Percentiles rank a stretch among this genome's conserved stretches.
phyloP scores from a whole-genome alignment of 2,329 filamentous ascomycete genomes.

The Colletotrichum scovillei region DNA sequence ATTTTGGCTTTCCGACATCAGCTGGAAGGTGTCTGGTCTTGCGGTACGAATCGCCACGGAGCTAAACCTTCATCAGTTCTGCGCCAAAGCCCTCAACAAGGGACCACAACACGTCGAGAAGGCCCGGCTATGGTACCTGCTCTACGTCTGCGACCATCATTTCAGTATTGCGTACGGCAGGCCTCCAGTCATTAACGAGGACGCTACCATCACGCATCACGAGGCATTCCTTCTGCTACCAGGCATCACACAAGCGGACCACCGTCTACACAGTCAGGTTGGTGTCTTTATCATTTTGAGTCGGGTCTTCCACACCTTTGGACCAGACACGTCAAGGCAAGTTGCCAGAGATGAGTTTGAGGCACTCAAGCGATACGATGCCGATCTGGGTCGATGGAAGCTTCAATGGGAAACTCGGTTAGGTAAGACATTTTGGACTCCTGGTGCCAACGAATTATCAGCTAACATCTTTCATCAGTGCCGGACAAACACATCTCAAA shows the following conservation, averaged over 20 bases:
- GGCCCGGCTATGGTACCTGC: conserved; percentile 70
- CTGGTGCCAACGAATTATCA: neutral
- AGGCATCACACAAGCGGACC: conserved; percentile 63
- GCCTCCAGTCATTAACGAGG: conserved; percentile 69
- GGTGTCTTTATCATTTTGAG: conserved; percentile 70
- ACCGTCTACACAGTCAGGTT: conserved; percentile 69
- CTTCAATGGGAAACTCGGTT: conserved; percentile 49
- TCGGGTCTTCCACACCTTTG: conserved; percentile 68
- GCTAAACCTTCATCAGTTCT: conserved; percentile 65
- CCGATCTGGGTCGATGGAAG: conserved; percentile 49
- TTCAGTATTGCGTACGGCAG: conserved; percentile 71
- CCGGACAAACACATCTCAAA: conserved; percentile 57
- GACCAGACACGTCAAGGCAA: conserved; percentile 60
- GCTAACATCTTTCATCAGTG: conserved; percentile 41
- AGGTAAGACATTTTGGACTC: conserved; percentile 41
- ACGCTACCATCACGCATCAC: conserved; percentile 66
- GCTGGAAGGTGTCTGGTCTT: conserved; percentile 68
- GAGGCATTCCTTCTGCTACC: conserved; percentile 63
- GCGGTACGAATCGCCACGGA: conserved; percentile 69
- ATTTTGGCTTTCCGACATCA: conserved; percentile 71
- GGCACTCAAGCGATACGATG: conserved; percentile 40
- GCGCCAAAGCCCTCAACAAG: conserved; percentile 57
- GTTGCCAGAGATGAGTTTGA: conserved; percentile 48
- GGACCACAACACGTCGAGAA: conserved; percentile 63
- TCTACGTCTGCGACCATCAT: conserved; percentile 75